These are phyloP conservation scores for Xylaria castorea DNA, from an alignment of 495 filamentous ascomycete genomes.

Conservation along the genomic window DNA sequence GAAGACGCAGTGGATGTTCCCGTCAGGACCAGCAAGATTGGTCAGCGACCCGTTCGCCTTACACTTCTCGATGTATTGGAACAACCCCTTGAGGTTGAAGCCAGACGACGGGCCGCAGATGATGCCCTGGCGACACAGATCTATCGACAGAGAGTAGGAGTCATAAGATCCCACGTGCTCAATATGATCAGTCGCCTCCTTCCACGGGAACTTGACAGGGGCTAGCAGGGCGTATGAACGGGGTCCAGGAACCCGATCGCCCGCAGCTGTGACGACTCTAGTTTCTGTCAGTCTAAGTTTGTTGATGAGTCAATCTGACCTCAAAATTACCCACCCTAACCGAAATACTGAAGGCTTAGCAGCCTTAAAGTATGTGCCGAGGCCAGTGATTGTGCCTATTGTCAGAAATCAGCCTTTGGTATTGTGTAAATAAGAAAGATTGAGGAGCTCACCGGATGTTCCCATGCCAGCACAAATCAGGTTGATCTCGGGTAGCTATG, in stretches of 20 bases:
- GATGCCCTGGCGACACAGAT: constrained; percentile 62
- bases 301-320: background rate
- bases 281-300: background rate
- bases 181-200: constrained; percentile 57
- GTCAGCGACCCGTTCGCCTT: constrained; percentile 41
- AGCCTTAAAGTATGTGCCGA: background rate
- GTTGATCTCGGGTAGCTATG: background rate
- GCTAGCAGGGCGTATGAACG: constrained; percentile 45
- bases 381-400: background rate
- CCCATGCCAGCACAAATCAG: background rate
- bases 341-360: background rate
- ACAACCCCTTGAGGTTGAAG: constrained; percentile 61
- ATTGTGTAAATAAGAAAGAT: background rate
- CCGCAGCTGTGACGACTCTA: background rate
- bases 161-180: constrained; percentile 61
- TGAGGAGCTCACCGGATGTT: background rate
- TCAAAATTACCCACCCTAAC: background rate
- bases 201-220: constrained; percentile 65
- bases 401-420: background rate
- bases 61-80: constrained; percentile 57
- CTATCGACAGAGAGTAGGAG: constrained; percentile 61
- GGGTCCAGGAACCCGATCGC: background rate
- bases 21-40: background rate
- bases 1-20: constrained; percentile 32
- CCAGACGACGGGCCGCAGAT: constrained; percentile 68